Base-by-base conservation (phyloP, 108 stramenopile species). In the Asterionellopsis glacialis region DNA sequence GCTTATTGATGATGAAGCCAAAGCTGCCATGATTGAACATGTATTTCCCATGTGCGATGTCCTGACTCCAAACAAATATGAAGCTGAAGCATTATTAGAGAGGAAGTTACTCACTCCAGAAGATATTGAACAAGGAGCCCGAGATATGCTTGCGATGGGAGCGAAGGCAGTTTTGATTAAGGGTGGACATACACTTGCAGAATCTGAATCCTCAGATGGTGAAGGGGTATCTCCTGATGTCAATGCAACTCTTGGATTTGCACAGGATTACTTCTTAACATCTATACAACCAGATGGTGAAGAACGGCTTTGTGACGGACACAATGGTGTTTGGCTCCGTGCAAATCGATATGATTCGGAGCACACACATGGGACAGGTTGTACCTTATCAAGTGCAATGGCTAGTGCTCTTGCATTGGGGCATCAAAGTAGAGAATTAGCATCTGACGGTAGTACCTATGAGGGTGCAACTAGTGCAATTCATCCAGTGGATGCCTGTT, bases 361-460 rank as follows among this genome's bases (percentile, higher is more conserved):
- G n/a, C 65, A 90, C 59, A 90, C 92, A 0, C 92, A 94, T 68
- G 92, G 92, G 14, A 94, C 92, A 11, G 92, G 92, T 41, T 97
- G 96, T 65, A 95, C 94, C 16, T 74, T 97, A 12, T 90, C 87
- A 9, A 87, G 93, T 10, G 83, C 93, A 5, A 84, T 95, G 68
- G 91, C 93, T 14, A 74, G 94, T 13, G 89, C 90, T 24, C 74
- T 92, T 62, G 91, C 86, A 21, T 65, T 88, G 54, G 90, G 90
- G 11, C 77, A 82, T 57, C 61, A 71, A 51, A 66, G 76, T 60
- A 65, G 83, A 41, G 56, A 70, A 57, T 41, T 64, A 14, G 33
- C 45, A 12, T 6, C 38, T 14, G 45, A 52, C 7, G 25, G 28
- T n/a, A 58, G 11, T 52, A 38, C 57, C 14, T 62, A 51, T 14